Conservation (phyloP, 1,284 basidiomycete species). For the Sporisorium reilianum region DNA sequence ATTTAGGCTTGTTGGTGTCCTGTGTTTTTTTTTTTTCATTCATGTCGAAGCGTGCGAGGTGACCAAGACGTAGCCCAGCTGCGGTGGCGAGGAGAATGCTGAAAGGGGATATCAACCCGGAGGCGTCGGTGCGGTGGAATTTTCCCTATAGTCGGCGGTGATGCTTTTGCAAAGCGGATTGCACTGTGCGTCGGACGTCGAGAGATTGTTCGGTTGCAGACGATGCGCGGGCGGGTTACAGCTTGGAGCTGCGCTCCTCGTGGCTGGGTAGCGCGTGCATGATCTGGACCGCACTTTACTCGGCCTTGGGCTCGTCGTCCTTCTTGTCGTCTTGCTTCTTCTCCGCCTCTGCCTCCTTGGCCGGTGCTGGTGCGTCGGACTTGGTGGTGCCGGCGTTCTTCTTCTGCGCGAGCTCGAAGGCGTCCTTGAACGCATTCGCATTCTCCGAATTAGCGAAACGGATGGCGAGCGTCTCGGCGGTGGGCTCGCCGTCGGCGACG, state of each 20-base stretch:
- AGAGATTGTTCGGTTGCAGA: background rate
- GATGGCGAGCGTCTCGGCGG: slow-evolving; percentile 94
- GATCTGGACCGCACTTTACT: slow-evolving; percentile 15
- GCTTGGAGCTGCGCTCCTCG: slow-evolving; percentile 18
- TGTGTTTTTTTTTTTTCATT: too few relatives aligned
- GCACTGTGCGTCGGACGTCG: too few relatives aligned
- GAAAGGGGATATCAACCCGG: slow-evolving; percentile 44
- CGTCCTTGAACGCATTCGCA: slow-evolving; percentile 67
- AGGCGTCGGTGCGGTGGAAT: background rate
- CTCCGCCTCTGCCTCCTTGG: slow-evolving; percentile 31
- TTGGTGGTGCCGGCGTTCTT: slow-evolving; percentile 51
- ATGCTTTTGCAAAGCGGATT: too few relatives aligned
- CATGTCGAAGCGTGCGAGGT: background rate
- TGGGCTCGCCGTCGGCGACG: slow-evolving; percentile 82
- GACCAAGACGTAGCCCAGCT: background rate
- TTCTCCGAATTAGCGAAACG: slow-evolving; percentile 96
- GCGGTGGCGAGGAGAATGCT: slow-evolving; percentile 8
- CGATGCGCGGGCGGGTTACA: slow-evolving; percentile 26
- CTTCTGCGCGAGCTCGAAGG: slow-evolving; percentile 63
- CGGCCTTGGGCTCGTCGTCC: slow-evolving; percentile 36
- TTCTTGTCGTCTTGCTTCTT: slow-evolving; percentile 43
- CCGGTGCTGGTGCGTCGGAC: slow-evolving; percentile 27
- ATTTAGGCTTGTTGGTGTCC: background rate
- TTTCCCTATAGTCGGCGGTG: background rate
- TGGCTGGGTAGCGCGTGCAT: background rate